phyloP scores from a whole-genome alignment of 2,329 filamentous ascomycete species.

The Beauveria medogensis region DNA sequence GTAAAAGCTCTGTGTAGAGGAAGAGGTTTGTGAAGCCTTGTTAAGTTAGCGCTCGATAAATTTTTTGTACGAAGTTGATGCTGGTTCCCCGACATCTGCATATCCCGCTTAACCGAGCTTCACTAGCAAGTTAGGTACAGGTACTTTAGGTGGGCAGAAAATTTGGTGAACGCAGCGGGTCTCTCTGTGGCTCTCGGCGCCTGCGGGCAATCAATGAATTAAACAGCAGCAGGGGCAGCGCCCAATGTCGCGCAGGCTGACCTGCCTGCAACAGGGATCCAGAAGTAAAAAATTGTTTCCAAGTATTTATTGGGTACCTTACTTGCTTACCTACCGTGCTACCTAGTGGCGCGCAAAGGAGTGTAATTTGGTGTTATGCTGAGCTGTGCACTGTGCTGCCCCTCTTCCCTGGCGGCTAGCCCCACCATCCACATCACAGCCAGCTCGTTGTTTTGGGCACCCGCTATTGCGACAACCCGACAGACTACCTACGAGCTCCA shows the following conservation, averaged over 20 bases:
- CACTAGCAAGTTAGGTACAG: not conserved
- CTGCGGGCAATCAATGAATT: not conserved
- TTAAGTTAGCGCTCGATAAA: not conserved
- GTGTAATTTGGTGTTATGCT: not conserved
- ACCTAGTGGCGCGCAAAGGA: not conserved
- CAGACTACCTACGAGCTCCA: not conserved
- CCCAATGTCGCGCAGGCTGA: slow-evolving; percentile 6
- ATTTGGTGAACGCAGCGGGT: not conserved
- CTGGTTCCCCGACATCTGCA: slow-evolving; percentile 5
- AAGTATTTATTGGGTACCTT: not conserved
- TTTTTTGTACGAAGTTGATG: not conserved
- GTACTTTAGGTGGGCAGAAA: not conserved
- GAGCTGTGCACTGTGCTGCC: slow-evolving; percentile 9
- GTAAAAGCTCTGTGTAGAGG: not conserved
- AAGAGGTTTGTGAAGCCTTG: not conserved
- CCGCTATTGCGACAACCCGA: slow-evolving; percentile 11
- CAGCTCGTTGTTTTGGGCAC: slow-evolving; percentile 11
- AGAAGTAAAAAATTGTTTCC: not conserved
- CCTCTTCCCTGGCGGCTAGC: slow-evolving; percentile 4
- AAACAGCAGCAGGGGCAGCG: not conserved
- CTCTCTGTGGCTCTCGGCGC: not conserved
- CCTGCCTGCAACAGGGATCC: not conserved
- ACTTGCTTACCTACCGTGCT: not conserved
- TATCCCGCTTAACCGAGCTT: slow-evolving; percentile 4
- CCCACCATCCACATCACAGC: slow-evolving; percentile 11